Base-by-base conservation (phyloP, 805 yeast genomes). In the Cyberlindnera meyerae region DNA sequence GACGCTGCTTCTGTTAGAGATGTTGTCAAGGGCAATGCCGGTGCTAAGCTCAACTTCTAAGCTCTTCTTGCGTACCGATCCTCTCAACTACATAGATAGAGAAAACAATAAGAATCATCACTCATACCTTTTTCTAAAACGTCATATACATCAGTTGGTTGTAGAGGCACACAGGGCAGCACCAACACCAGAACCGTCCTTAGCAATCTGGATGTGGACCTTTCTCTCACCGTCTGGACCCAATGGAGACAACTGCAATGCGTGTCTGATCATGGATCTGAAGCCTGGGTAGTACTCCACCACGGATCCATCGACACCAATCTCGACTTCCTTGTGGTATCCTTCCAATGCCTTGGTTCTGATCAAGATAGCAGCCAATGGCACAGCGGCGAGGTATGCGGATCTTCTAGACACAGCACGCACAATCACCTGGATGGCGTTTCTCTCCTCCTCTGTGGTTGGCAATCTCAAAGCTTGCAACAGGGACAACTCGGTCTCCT, bases 171-270 rank as follows among this genome's bases (percentile, higher is more conserved):
- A 86, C 43, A 90, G 68, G 2, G 97, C 97, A 31, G 97, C 97
- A 47, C 98, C 98, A 29, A 89, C 96, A 42, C 96, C 96, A 39
- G 95, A 82, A 31, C 97, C 97, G 55, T 93, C 97, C 60, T 86
- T 85, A 21, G 97, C 93, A 48, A 89, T 79, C 45, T 78, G 78
- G 43, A 90, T 65, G 49, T 78, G 82, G 31, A 87, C 67, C 53
- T 84, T 78, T 61, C 86, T 77, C 51, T 78, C 86, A 42, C 81
- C 77, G 31, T 83, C 82, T 29, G 82, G 69, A 39, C 89, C 89
- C 29, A 89, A 71, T 46, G 80, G 77, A 29, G 85, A 74, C 44
- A 74, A 55, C 0, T 79, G 68, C 44, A 89, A 63, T 0, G 95
- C 96, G 45, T 84, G 87, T 55, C 90, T 75, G 45, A 90, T 66